Base-by-base conservation (phyloP, 805 yeast genomes). In the Starmerella davenportii region DNA sequence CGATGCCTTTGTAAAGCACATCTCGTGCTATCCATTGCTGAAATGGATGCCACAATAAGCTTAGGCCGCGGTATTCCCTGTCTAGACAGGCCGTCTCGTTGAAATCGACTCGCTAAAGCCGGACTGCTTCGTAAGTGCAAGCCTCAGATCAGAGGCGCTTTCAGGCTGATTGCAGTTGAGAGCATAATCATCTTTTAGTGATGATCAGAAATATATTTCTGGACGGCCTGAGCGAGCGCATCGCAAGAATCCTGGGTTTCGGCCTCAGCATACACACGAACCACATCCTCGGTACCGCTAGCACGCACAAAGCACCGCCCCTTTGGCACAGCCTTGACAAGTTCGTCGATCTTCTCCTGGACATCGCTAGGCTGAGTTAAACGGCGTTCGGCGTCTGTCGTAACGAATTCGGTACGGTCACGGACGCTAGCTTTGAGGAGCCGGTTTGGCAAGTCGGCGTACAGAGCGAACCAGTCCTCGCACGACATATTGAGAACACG, bases 231-330 rank as follows among this genome's bases (percentile, higher is more conserved):
- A 3, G 57, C 62, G 31, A 78, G 58, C 28, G 57, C 56, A 17
- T 62, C 66, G 21, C 75, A 73, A 19, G 66, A 67, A 9, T 56
- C 59, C 30, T 50, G 51, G 1, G 72, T 67, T 2, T 62, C 64
- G 0, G 95, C 93, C 58, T 90, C 98, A 1, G 94, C 90, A 49
- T 90, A 90, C 5, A 90, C 81, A 50, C 98, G 71, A 1, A 90
- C 95, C 0, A 95, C 96, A 57, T 90, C 92, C 57, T 90, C 98
- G 1, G 98, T 90, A 13, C 98, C 98, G 43, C 93, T 78, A 8
- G 98, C 96, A 49, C 98, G 72, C 2, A 87, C 96, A 58, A 90
- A 90, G 2, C 93, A 76, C 52, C 98, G 70, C 2, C 87, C 95
- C 15, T 59, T 52, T 0, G 60, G 48, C 45, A 64, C 74, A 48